Evolutionary conservation across 1,139 yeast genomes (phyloP), one percentile per base, ranked within the genome.

Genomic region (Geotrichum bryndzae): DNA sequence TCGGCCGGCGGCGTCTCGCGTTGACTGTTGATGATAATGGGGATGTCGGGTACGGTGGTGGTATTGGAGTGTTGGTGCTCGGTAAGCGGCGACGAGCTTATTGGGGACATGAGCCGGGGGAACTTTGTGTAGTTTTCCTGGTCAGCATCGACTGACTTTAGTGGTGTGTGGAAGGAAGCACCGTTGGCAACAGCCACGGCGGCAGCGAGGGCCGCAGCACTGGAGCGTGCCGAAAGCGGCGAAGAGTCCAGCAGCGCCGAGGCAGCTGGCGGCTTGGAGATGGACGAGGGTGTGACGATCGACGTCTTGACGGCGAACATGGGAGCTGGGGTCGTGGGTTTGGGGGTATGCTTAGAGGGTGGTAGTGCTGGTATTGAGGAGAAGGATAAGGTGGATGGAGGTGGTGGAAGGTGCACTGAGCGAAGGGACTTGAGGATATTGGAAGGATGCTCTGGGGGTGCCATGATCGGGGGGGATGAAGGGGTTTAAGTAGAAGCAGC

Each of bases 321-420:
- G 41, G 41, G 4, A 15, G n/a, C n/a, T 35, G 41, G n/a, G n/a
- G 41, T 35, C 41, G 41, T 35, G 41, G n/a, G 41, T 15, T 35
- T 35, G 41, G n/a, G 41, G 41, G 41, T 15, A 15, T 38, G 56
- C 11, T 38, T 27, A 23, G 25, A 51, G 8, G 35, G 33, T 27
- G 10, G 54, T 52, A 15, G 25, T 52, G 22, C 33, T n/a, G 53
- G 53, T 50, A 27, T 27, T 50, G 53, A 23, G 13, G 53, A 23
- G 5, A 29, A 29, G 23, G 53, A 25, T 23, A 33, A 54, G 6
- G 56, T 54, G n/a, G 77, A 69, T 6, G 80, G 80, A 1, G 80
- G 80, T 11, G 80, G 80, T 15, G 80, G 81, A 35, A 78, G 73
- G 61, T 78, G 79, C 29, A 78, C 79, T 38, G 80, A 77, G 22